phyloP scores from a whole-genome alignment of 345 rosid species.

The Citrus sp. region DNA sequence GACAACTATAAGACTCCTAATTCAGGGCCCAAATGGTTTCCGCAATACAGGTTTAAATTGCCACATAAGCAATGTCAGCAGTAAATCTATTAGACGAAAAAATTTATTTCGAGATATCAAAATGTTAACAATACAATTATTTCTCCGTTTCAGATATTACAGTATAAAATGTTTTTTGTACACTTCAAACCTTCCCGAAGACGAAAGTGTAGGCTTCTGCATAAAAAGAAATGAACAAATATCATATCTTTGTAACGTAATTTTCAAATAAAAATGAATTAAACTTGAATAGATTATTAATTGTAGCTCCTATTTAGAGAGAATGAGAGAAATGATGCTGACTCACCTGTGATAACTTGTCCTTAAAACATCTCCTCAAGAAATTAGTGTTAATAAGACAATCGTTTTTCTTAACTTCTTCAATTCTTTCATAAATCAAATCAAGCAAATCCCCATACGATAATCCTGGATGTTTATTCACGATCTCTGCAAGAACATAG shows the following conservation, averaged over 20 bases:
- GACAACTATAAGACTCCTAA: no score
- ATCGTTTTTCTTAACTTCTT: conserved; percentile 22
- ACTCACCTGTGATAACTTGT: conserved; percentile 35
- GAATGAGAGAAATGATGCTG: neutral
- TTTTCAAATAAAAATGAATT: neutral
- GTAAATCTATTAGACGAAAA: no score
- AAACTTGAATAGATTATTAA: neutral
- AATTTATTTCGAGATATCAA: no score
- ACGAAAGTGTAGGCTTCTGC: conserved; percentile 36
- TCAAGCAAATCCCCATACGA: conserved; percentile 35
- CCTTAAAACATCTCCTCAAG: conserved; percentile 19
- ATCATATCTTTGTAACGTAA: neutral
- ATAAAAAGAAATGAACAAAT: neutral
- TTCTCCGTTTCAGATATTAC: neutral
- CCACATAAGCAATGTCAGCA: no score
- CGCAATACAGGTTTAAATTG: no score
- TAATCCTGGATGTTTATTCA: conserved; percentile 9
- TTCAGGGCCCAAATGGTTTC: no score
- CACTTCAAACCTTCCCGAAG: conserved; percentile 21
- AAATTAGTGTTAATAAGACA: conserved; percentile 20
- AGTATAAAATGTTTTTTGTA: conserved; percentile 4
- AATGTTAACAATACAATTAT: no score
- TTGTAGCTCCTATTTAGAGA: neutral
- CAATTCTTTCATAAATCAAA: conserved; percentile 23
- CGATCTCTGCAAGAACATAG: conserved; percentile 25